A percentile compares a stretch with the other conserved stretches of the same genome.
Evolutionary conservation across 2,329 filamentous ascomycete genomes (phyloP).

Genomic region (Exophiala dermatitidis): DNA sequence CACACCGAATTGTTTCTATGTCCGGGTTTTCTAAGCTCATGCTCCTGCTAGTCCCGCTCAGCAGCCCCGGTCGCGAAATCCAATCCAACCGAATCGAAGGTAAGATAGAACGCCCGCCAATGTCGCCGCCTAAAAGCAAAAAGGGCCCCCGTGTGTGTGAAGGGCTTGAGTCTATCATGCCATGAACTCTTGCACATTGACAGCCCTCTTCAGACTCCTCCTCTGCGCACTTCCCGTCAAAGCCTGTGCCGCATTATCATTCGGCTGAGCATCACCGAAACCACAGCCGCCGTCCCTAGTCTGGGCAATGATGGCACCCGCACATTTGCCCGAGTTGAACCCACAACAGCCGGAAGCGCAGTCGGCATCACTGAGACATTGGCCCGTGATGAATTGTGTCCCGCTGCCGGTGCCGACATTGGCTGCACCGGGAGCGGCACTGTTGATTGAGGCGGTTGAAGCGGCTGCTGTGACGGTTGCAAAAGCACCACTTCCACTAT

Average conservation of each 20-base stretch:
- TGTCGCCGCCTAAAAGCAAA: too few relatives aligned
- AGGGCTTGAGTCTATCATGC: conserved; percentile 7
- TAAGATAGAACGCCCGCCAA: too few relatives aligned
- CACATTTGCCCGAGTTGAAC: conserved; percentile 31
- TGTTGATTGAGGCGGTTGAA: not conserved
- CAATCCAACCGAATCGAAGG: too few relatives aligned
- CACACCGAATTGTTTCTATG: too few relatives aligned
- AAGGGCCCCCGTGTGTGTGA: too few relatives aligned
- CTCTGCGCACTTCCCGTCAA: conserved; percentile 4
- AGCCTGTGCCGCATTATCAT: conserved; percentile 26
- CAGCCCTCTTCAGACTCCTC: conserved; percentile 2
- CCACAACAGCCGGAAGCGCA: conserved; percentile 34
- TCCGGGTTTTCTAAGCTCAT: too few relatives aligned
- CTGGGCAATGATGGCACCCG: conserved; percentile 26
- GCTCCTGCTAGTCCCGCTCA: too few relatives aligned
- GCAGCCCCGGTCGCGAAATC: too few relatives aligned
- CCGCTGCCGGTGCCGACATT: conserved; percentile 16
- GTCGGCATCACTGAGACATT: conserved; percentile 26
- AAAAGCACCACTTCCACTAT: not conserved
- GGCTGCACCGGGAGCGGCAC: not conserved
- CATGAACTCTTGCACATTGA: conserved; percentile 11
- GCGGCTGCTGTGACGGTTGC: not conserved
- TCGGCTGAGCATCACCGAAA: conserved; percentile 26
- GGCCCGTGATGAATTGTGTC: conserved; percentile 30
- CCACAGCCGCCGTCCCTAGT: conserved; percentile 28